Evolutionary conservation across 2,329 filamentous ascomycete genomes (phyloP), one percentile per base, ranked within the genome.

Genomic region (Exophiala viscosa): DNA sequence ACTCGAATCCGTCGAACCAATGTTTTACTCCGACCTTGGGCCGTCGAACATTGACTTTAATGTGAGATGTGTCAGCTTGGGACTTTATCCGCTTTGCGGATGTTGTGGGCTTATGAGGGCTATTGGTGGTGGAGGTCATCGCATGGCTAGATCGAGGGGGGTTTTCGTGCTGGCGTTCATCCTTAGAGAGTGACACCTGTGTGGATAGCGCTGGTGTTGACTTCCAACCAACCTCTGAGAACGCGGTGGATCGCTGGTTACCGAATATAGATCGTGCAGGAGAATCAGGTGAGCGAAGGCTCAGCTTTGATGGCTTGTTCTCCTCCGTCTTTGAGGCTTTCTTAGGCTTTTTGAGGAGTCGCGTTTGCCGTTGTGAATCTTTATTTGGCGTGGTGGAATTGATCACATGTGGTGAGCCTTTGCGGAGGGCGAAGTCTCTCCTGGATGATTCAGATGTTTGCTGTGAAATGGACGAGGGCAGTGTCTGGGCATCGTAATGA

Each of bases 401-500:
- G 52, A 66, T 55, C 8, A 67, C 61, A 17, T 64, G 62, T 31
- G 64, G 67, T 48, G 54, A 64, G 15, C 67, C 67, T 61, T 73
- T 73, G 28, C 69, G 59, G 46, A 72, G 57, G 28, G 67, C 64
- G 52, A 70, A 60, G 54, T 73, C 70, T 34, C 69, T 62, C 39
- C 67, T 64, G 6, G 70, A 72, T 17, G 70, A 71, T n/a, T 66
- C 68, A n/a, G 71, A 72, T 3, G 70, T 73, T 54, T 74, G 71
- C 55, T 74, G 71, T 38, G 71, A 72, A 32, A 72, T 66, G 7
- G 66, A 60, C 11, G 70, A 64, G 14, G 70, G 67, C 3, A 69
- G 69, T 48, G 70, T 72, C 45, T 72, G 68, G 15, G 71, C 67
- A 57, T 72, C 74, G 55, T 76, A 77, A 53, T 73, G 72, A 39